Base-by-base conservation (phyloP, 2,329 filamentous ascomycete species). In the Alternaria hordeiaustralica region DNA sequence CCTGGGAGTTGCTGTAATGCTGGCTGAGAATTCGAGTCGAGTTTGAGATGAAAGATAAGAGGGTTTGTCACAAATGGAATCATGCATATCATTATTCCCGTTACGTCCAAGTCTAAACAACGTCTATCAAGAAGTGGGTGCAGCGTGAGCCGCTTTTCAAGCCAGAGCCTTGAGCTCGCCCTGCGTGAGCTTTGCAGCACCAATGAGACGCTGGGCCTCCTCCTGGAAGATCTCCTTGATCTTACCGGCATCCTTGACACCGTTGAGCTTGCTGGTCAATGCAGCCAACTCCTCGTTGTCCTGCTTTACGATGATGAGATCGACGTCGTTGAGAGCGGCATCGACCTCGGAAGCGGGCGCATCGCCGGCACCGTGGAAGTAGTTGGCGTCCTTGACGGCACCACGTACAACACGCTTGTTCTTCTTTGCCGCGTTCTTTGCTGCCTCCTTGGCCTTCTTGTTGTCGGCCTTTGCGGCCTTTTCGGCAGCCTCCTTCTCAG, bases 391-490 rank as follows among this genome's bases (percentile, higher is more conserved):
- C 87, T 99, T 99, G 83, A 95, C 92, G 70, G 92, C 94, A 66
- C 89, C 90, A 82, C 96, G 94, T 74, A 99, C 90, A 51, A 98
- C 92, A 86, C 96, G 93, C 89, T 97, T 97, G 89, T 99, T 99
- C 92, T 99, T 99, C 92, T 99, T 99, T 76, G 96, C 92, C 13
- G 96, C 96, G 78, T 94, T 97, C 90, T 99, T 99, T 62, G 96
- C 96, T 2, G 95, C 95, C 83, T 99, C 96, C 87, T 98, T 99
- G 65, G 92, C 91, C 88, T 99, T 99, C 89, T 98, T 99, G 76
- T 85, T 85, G 68, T 91, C 87, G 72, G 95, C 94, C 72, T 92
- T 92, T 61, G 93, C 90, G 6, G 86, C 87, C 87, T 98, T 98
- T 69, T 94, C 93, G 45, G 90, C 87, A 72, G 92, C 92, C 81